Base-by-base conservation (phyloP, 139 green algal species). In the Edaphochlamys debaryana region DNA sequence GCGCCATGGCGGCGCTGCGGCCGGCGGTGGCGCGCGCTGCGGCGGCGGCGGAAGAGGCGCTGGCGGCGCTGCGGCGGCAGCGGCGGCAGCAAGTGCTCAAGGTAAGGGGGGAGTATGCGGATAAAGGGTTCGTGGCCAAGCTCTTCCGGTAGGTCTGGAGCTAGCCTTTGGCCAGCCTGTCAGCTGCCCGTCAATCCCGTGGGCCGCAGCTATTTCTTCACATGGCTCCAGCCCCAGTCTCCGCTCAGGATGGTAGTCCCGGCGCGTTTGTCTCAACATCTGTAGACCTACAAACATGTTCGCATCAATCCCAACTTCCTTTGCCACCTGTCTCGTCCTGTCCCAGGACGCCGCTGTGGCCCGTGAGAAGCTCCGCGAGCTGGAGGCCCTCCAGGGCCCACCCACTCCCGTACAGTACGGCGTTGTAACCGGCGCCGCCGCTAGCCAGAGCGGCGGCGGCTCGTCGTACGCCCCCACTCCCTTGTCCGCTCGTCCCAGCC, bases 351-450 rank as follows among this genome's bases (percentile, higher is more conserved):
- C 76, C 27, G 63, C 63, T 38, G 76, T 82, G 40, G 76, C 76
- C 4, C 62, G 63, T 3, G 76, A 82, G 76, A 82, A 82, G 60
- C 41, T 82, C 1, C 76, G 76, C 4, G 76, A 82, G 76, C 25
- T 82, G 42, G 42, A 73, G 63, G 48, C 42, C 6, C 41, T 73
- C 30, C 5, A 42, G 22, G 76, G 76, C 23, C 76, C 76, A 15
- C 76, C 76, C 1, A 50, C 45, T 7, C 62, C 76, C 4, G 15
- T 32, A 6, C 58, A 82, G 4, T 73, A 48, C 64, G 76, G 76
- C 32, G 63, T 82, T 0, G 27, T 82, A 25, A n/a, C n/a, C n/a
- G n/a, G n/a, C n/a, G n/a, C n/a, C n/a, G n/a, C n/a, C n/a, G n/a
- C n/a, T n/a, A n/a, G n/a, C n/a, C n/a, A n/a, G 23, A 63, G 75